phyloP scores from a whole-genome alignment of 306 rosid genomes.

The Corylus americana region DNA sequence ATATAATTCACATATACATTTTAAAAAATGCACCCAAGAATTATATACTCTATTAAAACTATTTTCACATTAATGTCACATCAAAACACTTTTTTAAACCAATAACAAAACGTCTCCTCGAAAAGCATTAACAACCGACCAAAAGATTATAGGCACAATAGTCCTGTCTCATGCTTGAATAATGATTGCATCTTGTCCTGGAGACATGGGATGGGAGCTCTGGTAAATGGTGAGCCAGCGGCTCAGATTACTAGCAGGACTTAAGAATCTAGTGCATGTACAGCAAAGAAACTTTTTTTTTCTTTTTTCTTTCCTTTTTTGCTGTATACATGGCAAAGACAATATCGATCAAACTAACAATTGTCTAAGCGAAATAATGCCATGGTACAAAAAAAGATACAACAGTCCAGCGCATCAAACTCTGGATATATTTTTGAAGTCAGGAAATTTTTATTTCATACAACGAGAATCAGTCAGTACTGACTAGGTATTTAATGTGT shows the following conservation, averaged over 20 bases:
- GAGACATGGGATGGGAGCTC: neutral
- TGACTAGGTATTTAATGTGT: conserved; percentile 35
- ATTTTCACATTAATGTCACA: too few relatives aligned
- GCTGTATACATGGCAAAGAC: too few relatives aligned
- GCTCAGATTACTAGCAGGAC: neutral
- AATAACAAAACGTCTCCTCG: too few relatives aligned
- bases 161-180: neutral
- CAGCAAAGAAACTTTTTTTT: neutral
- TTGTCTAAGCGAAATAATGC: conserved; percentile 2
- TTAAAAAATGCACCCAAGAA: too few relatives aligned
- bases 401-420: conserved; percentile 25
- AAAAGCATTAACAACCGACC: neutral
- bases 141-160: neutral
- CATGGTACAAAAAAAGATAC: conserved; percentile 20
- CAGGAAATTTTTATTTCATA: conserved; percentile 42
- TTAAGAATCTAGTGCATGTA: neutral
- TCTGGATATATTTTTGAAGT: conserved; percentile 26
- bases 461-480: conserved; percentile 47
- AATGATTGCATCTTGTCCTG: neutral
- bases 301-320: neutral
- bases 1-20: too few relatives aligned
- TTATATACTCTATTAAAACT: too few relatives aligned
- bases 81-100: too few relatives aligned
- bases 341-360: neutral
- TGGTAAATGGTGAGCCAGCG: neutral